Conservation (phyloP, 495 filamentous ascomycete species). For the Talaromyces borbonicus region DNA sequence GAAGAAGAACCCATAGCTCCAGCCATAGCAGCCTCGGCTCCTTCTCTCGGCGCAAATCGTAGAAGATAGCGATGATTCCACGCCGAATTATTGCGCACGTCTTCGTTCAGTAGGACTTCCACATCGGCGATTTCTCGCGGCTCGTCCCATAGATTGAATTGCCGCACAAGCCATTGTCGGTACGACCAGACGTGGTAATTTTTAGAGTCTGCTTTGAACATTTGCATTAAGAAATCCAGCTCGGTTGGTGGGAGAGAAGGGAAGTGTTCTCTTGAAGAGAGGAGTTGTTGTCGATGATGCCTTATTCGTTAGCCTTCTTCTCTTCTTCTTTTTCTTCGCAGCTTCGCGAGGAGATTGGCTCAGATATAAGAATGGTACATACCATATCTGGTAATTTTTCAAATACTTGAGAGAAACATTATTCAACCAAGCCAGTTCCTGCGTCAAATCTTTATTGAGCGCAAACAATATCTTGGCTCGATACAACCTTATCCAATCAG, state of each 20-base stretch:
- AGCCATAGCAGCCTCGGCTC: slow-evolving; percentile 34
- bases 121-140: slow-evolving; percentile 58
- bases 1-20: no score
- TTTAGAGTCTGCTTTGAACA: slow-evolving; percentile 81
- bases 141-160: slow-evolving; percentile 62
- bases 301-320: slow-evolving; percentile 16
- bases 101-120: slow-evolving; percentile 57
- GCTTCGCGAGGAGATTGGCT: no score
- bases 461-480: slow-evolving; percentile 65
- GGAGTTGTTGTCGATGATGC: slow-evolving; percentile 86
- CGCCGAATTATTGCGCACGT: slow-evolving; percentile 90
- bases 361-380: no score
- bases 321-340: no score
- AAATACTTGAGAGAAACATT: slow-evolving; percentile 67
- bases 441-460: slow-evolving; percentile 51
- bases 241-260: slow-evolving; percentile 51
- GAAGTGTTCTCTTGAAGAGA: slow-evolving; percentile 48
- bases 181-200: slow-evolving; percentile 99
- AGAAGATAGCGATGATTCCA: slow-evolving; percentile 96
- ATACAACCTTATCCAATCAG: slow-evolving; percentile 54
- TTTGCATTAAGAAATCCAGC: slow-evolving; percentile 61
- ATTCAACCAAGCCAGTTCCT: slow-evolving; percentile 82
- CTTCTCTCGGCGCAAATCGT: slow-evolving; percentile 55
- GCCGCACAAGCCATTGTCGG: slow-evolving; percentile 81
- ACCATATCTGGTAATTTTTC: slow-evolving; percentile 98